A percentile compares a stretch with the other conserved stretches of the same genome.
Conservation (phyloP, 1,284 basidiomycete species). For the Microbotryum intermedium region DNA sequence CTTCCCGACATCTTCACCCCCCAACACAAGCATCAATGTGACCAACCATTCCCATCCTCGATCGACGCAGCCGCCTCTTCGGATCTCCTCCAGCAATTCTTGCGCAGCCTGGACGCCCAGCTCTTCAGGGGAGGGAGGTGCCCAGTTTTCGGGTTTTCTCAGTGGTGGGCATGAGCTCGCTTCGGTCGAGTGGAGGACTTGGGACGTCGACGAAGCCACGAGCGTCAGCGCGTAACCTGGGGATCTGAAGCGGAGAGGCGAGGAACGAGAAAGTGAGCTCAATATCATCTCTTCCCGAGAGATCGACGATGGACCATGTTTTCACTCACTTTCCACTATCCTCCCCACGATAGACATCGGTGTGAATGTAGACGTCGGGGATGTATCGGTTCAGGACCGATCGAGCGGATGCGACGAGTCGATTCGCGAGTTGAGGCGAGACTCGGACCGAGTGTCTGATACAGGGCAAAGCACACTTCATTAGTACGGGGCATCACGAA, state of each 20-base stretch:
- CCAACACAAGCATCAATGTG: slow-evolving; percentile 82
- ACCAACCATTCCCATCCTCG: slow-evolving; percentile 80
- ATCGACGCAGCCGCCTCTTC: slow-evolving; percentile 81
- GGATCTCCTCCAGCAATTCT: slow-evolving; percentile 67
- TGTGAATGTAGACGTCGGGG: slow-evolving; percentile 95
- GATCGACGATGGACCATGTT: slow-evolving; percentile 8
- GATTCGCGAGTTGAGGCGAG: slow-evolving; percentile 91
- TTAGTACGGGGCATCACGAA: neutral
- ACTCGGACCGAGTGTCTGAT: slow-evolving; percentile 83
- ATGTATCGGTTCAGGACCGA: slow-evolving; percentile 91
- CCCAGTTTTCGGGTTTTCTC: neutral
- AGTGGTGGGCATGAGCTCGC: slow-evolving; percentile 58
- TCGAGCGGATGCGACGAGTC: slow-evolving; percentile 89
- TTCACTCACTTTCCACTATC: slow-evolving; percentile 81
- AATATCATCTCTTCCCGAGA: slow-evolving; percentile 9
- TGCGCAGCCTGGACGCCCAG: slow-evolving; percentile 73
- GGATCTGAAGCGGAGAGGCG: slow-evolving; percentile 50
- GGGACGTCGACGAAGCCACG: slow-evolving; percentile 84
- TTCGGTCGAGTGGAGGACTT: slow-evolving; percentile 79
- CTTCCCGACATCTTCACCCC: slow-evolving; percentile 89
- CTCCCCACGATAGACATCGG: slow-evolving; percentile 95
- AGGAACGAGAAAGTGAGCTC: slow-evolving; percentile 7
- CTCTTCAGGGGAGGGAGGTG: slow-evolving; percentile 70
- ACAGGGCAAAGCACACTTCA: neutral
- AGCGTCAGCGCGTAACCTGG: slow-evolving; percentile 91